phyloP scores from a whole-genome alignment of 768 basidiomycete species.

The Boletus rex-veris region DNA sequence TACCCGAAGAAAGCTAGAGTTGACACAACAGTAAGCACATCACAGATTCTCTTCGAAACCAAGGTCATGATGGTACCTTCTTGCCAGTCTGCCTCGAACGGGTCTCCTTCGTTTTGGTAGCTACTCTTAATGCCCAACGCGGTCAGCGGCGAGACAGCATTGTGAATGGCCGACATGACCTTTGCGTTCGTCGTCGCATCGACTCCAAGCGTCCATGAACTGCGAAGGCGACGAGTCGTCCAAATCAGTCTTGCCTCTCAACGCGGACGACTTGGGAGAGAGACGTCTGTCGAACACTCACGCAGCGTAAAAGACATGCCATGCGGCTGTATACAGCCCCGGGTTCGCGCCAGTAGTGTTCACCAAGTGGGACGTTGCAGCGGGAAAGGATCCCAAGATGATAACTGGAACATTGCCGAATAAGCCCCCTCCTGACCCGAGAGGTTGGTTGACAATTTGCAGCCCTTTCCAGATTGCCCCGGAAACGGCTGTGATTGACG shows the following conservation, averaged over 20 bases:
- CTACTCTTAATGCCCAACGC: constrained; percentile 17
- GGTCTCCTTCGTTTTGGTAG: constrained; percentile 23
- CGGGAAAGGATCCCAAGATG: constrained; percentile 10
- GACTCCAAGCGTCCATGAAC: constrained; percentile 14
- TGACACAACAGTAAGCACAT: not conserved
- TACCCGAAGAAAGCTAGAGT: constrained; percentile 20
- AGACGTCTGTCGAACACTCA: constrained; percentile 1
- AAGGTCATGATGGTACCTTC: not conserved
- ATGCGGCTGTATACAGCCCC: constrained; percentile 8
- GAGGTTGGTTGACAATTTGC: constrained; percentile 8
- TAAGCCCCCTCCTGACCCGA: not conserved
- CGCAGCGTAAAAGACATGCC: constrained; percentile 13
- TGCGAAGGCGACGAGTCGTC: not conserved
- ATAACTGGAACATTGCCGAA: not conserved
- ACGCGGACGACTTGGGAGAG: no score
- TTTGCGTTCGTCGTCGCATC: not conserved
- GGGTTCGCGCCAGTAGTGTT: constrained; percentile 19
- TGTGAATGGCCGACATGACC: constrained; percentile 5
- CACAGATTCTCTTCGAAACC: not conserved
- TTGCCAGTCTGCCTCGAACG: constrained; percentile 22
- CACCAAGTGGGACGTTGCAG: not conserved
- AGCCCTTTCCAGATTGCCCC: constrained; percentile 20
- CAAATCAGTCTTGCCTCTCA: no score
- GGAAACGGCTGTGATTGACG: constrained; percentile 10
- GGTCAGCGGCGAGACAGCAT: constrained; percentile 11